A percentile compares a stretch with the other conserved stretches of the same genome.
These are phyloP conservation scores for Lathyrus aphaca DNA, from an alignment of 306 rosid genomes.

Conservation along the genomic window DNA sequence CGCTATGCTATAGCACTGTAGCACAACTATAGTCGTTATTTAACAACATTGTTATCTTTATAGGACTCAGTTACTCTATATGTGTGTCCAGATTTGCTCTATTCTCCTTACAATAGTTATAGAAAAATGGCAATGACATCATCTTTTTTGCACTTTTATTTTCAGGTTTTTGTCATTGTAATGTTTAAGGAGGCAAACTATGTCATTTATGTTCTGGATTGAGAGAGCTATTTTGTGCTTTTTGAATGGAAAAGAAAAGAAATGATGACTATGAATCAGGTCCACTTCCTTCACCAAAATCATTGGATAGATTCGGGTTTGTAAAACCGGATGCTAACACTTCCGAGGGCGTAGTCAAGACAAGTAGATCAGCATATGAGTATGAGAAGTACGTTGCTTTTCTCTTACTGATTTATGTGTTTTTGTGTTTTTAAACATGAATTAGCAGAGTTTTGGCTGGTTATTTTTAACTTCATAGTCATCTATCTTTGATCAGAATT, in stretches of 20 bases:
- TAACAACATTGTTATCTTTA: conserved; percentile 8
- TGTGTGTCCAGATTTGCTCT: background rate
- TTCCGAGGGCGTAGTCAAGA: conserved; percentile 59
- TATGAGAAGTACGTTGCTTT: conserved; percentile 59
- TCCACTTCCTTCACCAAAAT: conserved; percentile 67
- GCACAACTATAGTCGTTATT: background rate
- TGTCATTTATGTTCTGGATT: conserved; percentile 33
- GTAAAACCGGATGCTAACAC: conserved; percentile 65
- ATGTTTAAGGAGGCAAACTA: conserved; percentile 36
- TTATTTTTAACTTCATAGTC: conserved; percentile 9
- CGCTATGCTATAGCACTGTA: background rate
- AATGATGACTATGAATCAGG: conserved; percentile 70
- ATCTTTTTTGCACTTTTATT: background rate
- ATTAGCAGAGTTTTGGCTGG: background rate
- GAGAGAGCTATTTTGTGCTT: conserved; percentile 36
- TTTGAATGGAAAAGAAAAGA: conserved; percentile 79
- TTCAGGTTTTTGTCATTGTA: conserved; percentile 46
- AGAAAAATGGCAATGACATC: background rate
- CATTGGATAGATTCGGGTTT: conserved; percentile 91
- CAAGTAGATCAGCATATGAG: conserved; percentile 56
- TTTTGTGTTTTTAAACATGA: conserved; percentile 29
- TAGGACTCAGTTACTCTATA: background rate
- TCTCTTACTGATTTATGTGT: conserved; percentile 9
- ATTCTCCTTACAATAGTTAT: background rate
- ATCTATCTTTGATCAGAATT: conserved; percentile 41